Conservation (phyloP, 345 rosid genomes). For the Excoecaria agallocha region DNA sequence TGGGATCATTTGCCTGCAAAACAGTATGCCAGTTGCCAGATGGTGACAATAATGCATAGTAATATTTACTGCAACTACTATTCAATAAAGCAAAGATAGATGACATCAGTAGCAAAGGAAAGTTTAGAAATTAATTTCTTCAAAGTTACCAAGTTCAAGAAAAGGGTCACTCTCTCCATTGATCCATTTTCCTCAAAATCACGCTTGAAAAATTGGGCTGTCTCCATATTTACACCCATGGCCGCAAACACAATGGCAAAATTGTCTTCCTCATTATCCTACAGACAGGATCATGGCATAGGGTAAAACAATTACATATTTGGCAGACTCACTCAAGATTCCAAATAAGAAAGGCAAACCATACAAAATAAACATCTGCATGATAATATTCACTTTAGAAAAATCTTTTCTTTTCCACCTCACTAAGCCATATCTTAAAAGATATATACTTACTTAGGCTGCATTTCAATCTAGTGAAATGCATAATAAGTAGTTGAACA, state of each 20-base stretch:
- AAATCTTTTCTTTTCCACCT: background rate
- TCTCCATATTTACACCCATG: conserved; percentile 99
- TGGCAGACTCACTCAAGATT: background rate
- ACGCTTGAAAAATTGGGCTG: conserved; percentile 96
- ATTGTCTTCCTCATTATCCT: conserved; percentile 89
- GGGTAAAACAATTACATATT: background rate
- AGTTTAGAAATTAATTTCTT: background rate
- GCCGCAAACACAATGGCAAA: conserved; percentile 99
- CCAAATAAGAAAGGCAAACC: background rate
- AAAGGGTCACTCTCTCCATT: conserved; percentile 97
- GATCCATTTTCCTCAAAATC: conserved; percentile 99
- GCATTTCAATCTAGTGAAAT: background rate
- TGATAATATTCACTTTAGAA: background rate
- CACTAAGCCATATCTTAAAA: background rate
- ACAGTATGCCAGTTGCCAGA: background rate
- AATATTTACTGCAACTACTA: background rate
- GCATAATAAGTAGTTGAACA: background rate
- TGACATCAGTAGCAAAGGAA: background rate
- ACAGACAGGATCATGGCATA: conserved; percentile 17
- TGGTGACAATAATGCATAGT: background rate
- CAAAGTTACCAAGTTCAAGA: conserved; percentile 70
- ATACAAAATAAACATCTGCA: background rate
- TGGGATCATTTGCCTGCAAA: conserved; percentile 92
- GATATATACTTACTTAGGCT: background rate
- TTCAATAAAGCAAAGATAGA: background rate